Conservation (phyloP, 75 land plant species). For the Sequoia sempervirens region DNA sequence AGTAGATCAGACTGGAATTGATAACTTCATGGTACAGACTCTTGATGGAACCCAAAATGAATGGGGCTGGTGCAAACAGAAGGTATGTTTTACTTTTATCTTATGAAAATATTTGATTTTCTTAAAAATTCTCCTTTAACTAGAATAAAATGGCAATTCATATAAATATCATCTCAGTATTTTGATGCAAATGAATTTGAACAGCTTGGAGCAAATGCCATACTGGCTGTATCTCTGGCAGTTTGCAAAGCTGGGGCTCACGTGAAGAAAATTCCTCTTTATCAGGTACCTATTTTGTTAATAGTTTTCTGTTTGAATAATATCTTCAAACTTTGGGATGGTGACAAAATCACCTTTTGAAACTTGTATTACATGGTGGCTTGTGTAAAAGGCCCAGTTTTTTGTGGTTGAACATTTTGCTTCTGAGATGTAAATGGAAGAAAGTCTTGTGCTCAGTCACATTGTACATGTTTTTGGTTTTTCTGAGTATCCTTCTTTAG, state of each 20-base stretch:
- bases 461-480: no score
- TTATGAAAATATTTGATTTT: background rate
- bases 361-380: background rate
- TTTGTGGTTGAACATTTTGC: background rate
- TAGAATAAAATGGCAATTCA: background rate
- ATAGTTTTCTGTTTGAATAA: no score
- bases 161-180: background rate
- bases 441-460: background rate
- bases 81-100: slow-evolving; percentile 36
- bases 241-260: slow-evolving; percentile 96
- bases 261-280: slow-evolving; percentile 76
- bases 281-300: slow-evolving; percentile 46
- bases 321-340: background rate
- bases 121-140: background rate
- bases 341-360: background rate
- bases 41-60: slow-evolving; percentile 95
- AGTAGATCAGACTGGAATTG: slow-evolving; percentile 78
- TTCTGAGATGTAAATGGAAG: background rate
- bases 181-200: slow-evolving; percentile 6
- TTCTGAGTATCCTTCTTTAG: no score
- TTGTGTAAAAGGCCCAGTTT: background rate
- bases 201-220: slow-evolving; percentile 98
- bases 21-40: slow-evolving; percentile 91
- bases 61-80: slow-evolving; percentile 99
- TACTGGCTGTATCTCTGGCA: slow-evolving; percentile 91